Evolutionary conservation across 2,329 filamentous ascomycete genomes (phyloP).

Genomic region (Pyrenophora seminiperda): DNA sequence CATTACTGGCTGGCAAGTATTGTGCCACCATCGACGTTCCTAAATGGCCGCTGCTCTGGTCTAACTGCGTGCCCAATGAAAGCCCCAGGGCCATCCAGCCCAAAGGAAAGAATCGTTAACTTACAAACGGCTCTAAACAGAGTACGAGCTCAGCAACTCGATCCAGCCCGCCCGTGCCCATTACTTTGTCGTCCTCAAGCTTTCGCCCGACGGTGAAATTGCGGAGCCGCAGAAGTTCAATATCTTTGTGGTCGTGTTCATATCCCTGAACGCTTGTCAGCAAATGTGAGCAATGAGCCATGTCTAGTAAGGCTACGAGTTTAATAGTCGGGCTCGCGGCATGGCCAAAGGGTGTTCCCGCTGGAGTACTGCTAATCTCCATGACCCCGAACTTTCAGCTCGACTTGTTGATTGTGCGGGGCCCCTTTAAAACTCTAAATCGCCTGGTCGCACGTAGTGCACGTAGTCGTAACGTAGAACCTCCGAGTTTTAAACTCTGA

Average conservation of each 20-base stretch:
- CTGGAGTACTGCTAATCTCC: not conserved
- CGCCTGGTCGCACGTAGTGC: slow-evolving; percentile 6
- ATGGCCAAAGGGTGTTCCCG: not conserved
- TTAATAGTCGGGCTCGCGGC: not conserved
- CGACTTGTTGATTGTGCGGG: slow-evolving; percentile 9
- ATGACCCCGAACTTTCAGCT: slow-evolving; percentile 5
- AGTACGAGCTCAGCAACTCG: slow-evolving; percentile 68
- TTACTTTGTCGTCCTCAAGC: slow-evolving; percentile 67
- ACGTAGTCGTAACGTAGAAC: slow-evolving; percentile 12
- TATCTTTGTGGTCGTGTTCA: slow-evolving; percentile 73
- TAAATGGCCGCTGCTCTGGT: slow-evolving; percentile 6
- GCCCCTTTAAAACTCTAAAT: slow-evolving; percentile 11
- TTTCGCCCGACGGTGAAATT: slow-evolving; percentile 76
- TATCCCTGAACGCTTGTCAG: slow-evolving; percentile 66
- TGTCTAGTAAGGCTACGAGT: not conserved
- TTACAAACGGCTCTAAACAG: slow-evolving; percentile 79
- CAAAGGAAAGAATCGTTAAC: slow-evolving; percentile 45
- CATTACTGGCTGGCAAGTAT: slow-evolving; percentile 26
- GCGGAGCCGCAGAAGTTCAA: slow-evolving; percentile 77
- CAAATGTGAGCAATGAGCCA: slow-evolving; percentile 8
- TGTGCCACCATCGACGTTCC: slow-evolving; percentile 22
- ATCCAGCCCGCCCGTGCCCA: slow-evolving; percentile 65
- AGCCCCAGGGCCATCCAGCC: not conserved
- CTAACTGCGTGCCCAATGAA: slow-evolving; percentile 6
- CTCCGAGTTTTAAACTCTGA: slow-evolving; percentile 1